These are phyloP conservation scores for Phytopythium kandeliae DNA, from an alignment of 352 stramenopile genomes.

Conservation along the genomic window DNA sequence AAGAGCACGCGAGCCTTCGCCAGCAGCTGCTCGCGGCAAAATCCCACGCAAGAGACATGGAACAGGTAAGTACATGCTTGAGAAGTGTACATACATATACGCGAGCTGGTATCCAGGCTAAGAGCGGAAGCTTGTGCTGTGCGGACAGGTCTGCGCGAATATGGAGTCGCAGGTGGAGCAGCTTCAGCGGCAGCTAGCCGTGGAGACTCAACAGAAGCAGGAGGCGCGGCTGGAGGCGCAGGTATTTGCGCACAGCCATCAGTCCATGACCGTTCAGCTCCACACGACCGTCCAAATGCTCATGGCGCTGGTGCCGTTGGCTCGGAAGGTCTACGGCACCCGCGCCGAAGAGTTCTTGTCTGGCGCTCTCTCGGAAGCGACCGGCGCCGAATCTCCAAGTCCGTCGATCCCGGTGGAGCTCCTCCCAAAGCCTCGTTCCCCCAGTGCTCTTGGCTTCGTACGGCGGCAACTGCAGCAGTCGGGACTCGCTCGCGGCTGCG, in stretches of 20 bases:
- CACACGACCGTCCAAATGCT: slow-evolving; percentile 74
- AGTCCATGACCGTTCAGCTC: slow-evolving; percentile 64
- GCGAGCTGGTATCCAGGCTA: no score
- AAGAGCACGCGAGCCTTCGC: slow-evolving; percentile 44
- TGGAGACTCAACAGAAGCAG: slow-evolving; percentile 35
- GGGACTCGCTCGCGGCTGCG: slow-evolving; percentile 41
- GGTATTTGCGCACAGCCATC: slow-evolving; percentile 55
- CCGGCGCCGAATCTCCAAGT: slow-evolving; percentile 14
- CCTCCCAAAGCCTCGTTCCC: slow-evolving; percentile 13
- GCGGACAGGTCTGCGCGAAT: slow-evolving; percentile 14
- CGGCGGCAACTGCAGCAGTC: slow-evolving; percentile 51
- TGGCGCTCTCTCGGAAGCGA: slow-evolving; percentile 37
- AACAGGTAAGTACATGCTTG: slow-evolving; percentile 17
- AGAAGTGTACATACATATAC: neutral
- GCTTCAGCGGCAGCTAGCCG: slow-evolving; percentile 27
- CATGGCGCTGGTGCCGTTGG: slow-evolving; percentile 59
- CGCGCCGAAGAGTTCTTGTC: slow-evolving; percentile 61
- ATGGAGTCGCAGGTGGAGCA: slow-evolving; percentile 22
- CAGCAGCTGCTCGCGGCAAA: slow-evolving; percentile 43
- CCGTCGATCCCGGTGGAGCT: neutral
- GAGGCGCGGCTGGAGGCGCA: slow-evolving; percentile 54
- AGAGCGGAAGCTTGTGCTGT: neutral
- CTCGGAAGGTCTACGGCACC: slow-evolving; percentile 56
- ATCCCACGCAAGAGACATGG: slow-evolving; percentile 33
- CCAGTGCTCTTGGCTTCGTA: slow-evolving; percentile 26